phyloP scores from a whole-genome alignment of 495 filamentous ascomycete species.

The Podospora anserina region DNA sequence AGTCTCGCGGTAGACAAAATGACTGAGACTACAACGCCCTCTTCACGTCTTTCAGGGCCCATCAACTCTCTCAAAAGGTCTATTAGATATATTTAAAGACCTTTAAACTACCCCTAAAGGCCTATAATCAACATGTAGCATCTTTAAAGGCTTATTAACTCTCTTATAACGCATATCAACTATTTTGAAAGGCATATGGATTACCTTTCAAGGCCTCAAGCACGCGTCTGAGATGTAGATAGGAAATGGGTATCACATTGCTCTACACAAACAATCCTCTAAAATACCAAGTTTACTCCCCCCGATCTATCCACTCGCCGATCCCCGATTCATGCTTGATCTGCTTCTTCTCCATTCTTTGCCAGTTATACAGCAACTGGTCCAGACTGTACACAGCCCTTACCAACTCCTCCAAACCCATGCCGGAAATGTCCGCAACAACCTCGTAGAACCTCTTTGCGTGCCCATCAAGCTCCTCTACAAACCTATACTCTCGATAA shows the following conservation, averaged over 20 bases:
- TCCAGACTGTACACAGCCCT: constrained; percentile 28
- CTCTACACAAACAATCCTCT: background rate
- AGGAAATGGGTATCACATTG: background rate
- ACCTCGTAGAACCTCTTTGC: constrained; percentile 30
- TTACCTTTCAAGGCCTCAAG: background rate
- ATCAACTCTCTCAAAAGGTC: too few species aligned
- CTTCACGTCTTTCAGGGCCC: too few species aligned
- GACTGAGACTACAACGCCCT: too few species aligned
- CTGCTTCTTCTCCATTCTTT: constrained; percentile 20
- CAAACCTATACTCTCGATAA: constrained; percentile 17
- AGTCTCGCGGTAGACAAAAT: too few species aligned
- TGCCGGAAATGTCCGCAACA: constrained; percentile 22
- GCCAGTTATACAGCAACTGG: constrained; percentile 19
- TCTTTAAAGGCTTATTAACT: too few species aligned
- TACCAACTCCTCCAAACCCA: constrained; percentile 25
- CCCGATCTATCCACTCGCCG: background rate
- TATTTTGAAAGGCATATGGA: background rate
- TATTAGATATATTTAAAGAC: too few species aligned
- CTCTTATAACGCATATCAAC: too few species aligned
- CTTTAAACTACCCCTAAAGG: background rate
- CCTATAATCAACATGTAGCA: too few species aligned
- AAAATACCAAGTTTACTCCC: background rate
- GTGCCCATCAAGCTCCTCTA: constrained; percentile 23
- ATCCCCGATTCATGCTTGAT: constrained; percentile 7
- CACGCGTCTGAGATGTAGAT: too few species aligned